These are phyloP conservation scores for Myochromella boudieri DNA, from an alignment of 768 basidiomycete species.

Conservation along the genomic window DNA sequence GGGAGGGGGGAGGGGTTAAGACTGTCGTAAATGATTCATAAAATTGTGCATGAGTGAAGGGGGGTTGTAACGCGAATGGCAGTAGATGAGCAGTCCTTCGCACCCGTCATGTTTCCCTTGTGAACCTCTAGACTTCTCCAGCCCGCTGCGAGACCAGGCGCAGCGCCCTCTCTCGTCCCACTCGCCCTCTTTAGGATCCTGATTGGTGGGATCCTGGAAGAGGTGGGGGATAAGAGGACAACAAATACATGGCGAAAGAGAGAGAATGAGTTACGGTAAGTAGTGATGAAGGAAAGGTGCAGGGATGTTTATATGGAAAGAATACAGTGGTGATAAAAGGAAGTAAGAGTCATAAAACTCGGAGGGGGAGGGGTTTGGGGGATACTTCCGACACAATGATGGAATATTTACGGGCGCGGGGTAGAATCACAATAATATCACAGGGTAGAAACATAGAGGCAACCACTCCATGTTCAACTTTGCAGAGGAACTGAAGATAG, in stretches of 20 bases:
- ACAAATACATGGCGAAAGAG: conserved; percentile 37
- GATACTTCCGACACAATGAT: conserved; percentile 16
- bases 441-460: conserved; percentile 22
- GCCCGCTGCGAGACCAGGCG: conserved; percentile 32
- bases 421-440: conserved; percentile 19
- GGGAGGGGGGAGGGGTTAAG: conserved; percentile 1
- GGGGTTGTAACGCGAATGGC: no score
- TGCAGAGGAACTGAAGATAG: conserved; percentile 18
- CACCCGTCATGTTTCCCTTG: conserved; percentile 10
- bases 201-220: conserved; percentile 27
- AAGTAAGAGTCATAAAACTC: conserved; percentile 20
- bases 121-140: conserved; percentile 16
- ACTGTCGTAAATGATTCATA: conserved; percentile 15
- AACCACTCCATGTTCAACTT: conserved; percentile 14
- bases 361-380: conserved; percentile 13
- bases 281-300: conserved; percentile 15
- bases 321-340: conserved; percentile 6
- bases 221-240: conserved; percentile 72
- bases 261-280: conserved; percentile 13
- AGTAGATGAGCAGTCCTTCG: conserved; percentile 2
- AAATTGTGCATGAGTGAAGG: conserved; percentile 7
- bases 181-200: conserved; percentile 52
- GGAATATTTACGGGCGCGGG: conserved; percentile 32
- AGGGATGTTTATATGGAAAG: conserved; percentile 14
- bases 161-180: conserved; percentile 72